These are phyloP conservation scores for Debaryomyces maramus DNA, from an alignment of 805 yeast species.

Conservation along the genomic window DNA sequence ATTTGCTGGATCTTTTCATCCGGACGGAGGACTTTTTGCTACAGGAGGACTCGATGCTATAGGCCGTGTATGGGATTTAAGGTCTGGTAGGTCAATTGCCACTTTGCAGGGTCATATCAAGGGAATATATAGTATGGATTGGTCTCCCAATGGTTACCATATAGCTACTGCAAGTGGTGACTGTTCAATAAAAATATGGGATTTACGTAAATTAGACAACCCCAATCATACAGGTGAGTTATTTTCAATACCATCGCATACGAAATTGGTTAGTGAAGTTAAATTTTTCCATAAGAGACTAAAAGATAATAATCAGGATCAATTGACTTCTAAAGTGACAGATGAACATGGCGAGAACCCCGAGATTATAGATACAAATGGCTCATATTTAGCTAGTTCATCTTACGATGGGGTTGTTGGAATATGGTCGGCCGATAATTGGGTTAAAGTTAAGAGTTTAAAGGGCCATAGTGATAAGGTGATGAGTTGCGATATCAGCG, in stretches of 20 bases:
- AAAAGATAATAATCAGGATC: constrained; percentile 1
- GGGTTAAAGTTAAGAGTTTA: constrained; percentile 57
- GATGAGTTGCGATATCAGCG: constrained; percentile 62
- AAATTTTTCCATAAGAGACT: constrained; percentile 42
- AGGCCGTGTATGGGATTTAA: constrained; percentile 79
- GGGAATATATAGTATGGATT: constrained; percentile 68
- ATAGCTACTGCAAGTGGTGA: constrained; percentile 86
- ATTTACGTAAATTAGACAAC: constrained; percentile 50
- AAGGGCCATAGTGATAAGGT: constrained; percentile 64
- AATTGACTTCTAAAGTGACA: constrained; percentile 19
- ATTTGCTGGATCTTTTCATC: constrained; percentile 59
- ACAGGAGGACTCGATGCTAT: constrained; percentile 79
- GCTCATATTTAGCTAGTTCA: constrained; percentile 54
- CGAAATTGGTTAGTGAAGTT: constrained; percentile 66
- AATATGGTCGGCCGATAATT: constrained; percentile 64
- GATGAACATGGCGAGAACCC: constrained; percentile 33
- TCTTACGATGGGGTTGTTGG: constrained; percentile 73
- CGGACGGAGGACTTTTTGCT: constrained; percentile 74
- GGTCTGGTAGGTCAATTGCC: constrained; percentile 69
- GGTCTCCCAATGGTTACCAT: constrained; percentile 75
- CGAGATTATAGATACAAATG: constrained; percentile 30
- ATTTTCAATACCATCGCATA: constrained; percentile 70
- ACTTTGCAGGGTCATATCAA: constrained; percentile 66
- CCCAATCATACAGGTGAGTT: constrained; percentile 29
- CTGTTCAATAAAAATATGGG: constrained; percentile 82